Evolutionary conservation across 345 rosid species (phyloP).

Genomic region (Citrus hindsii): DNA sequence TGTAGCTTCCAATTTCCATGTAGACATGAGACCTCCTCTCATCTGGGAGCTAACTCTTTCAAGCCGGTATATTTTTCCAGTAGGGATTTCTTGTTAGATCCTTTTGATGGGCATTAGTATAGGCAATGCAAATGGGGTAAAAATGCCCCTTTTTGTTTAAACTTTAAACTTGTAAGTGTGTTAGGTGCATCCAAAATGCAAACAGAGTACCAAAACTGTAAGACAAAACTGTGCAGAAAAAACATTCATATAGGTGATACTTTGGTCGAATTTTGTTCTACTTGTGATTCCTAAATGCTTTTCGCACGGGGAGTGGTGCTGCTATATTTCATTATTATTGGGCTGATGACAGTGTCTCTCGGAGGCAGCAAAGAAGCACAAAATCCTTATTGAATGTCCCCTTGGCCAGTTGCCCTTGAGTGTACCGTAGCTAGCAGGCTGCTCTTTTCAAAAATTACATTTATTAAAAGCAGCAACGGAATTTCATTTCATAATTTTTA

Average conservation of each 20-base stretch:
- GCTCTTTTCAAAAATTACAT: too few relatives aligned
- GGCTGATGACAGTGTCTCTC: too few relatives aligned
- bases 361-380: too few relatives aligned
- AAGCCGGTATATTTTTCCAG: not conserved
- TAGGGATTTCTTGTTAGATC: conserved; percentile 4
- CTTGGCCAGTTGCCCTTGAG: too few relatives aligned
- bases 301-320: too few relatives aligned
- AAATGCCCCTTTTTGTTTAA: not conserved
- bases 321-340: not conserved
- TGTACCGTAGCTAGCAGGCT: too few relatives aligned
- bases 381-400: not conserved
- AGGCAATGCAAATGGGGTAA: not conserved
- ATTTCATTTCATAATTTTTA: not conserved
- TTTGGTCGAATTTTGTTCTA: not conserved
- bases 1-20: not conserved
- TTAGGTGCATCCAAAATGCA: not conserved
- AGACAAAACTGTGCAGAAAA: not conserved
- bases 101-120: conserved; percentile 15
- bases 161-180: not conserved
- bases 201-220: not conserved
- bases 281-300: not conserved
- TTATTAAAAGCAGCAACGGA: too few relatives aligned
- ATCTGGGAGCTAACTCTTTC: not conserved
- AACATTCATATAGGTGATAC: not conserved
- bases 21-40: not conserved